These are phyloP conservation scores for Volvox reticuliferus DNA, from an alignment of 139 green algal species.

Conservation along the genomic window DNA sequence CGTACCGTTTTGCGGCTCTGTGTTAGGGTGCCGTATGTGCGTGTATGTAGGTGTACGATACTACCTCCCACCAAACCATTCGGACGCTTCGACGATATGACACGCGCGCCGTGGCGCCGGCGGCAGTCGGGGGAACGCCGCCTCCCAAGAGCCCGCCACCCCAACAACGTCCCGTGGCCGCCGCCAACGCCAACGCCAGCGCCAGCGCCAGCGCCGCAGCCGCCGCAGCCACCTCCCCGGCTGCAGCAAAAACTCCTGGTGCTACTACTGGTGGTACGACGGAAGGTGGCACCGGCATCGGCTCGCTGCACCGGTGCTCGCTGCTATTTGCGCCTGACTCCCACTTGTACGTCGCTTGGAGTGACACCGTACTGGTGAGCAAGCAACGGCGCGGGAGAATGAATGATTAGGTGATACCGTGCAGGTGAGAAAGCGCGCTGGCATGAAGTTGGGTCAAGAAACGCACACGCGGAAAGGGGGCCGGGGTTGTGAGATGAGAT, in stretches of 20 bases:
- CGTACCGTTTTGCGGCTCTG: no score
- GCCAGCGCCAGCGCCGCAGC: background rate
- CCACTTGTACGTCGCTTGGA: slow-evolving; percentile 85
- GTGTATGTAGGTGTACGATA: slow-evolving; percentile 85
- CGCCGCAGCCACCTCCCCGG: background rate
- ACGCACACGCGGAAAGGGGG: no score
- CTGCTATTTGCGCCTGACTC: slow-evolving; percentile 76
- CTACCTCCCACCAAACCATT: slow-evolving; percentile 66
- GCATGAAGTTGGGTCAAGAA: no score
- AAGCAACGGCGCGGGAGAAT: no score
- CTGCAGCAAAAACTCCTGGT: background rate
- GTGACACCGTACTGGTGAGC: slow-evolving; percentile 69
- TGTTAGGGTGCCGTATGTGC: no score
- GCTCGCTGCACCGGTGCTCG: background rate
- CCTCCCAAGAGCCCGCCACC: background rate
- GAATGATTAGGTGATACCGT: no score
- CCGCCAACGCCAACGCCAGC: background rate
- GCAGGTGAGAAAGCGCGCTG: no score
- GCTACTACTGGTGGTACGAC: no score
- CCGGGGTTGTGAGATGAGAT: no score
- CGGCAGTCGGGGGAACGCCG: background rate
- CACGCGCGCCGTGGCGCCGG: background rate
- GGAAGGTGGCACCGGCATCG: background rate
- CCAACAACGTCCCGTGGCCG: background rate
- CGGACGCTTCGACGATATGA: slow-evolving; percentile 56